Base-by-base conservation (phyloP, 345 rosid species). In the Aquilaria malaccensis region DNA sequence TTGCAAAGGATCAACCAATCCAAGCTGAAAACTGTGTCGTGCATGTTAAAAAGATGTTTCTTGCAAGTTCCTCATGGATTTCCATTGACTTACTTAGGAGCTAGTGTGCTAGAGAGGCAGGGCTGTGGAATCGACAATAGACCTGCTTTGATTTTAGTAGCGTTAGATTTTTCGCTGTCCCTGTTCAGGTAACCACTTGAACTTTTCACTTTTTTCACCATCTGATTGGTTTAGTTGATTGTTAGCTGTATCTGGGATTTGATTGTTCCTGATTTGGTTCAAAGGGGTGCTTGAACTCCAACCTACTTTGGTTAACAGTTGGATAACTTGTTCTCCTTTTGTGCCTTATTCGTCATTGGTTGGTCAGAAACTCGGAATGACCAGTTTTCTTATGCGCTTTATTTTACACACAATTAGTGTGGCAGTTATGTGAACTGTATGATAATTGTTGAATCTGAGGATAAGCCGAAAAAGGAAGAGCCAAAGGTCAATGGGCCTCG, bases 121-220 rank as follows among this genome's bases (percentile, higher is more conserved):
- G 7, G 47, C 63, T 30, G 67, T 59, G 70, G 37, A 31, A 13
- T 58, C 31, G 50, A 48, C 7, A 47, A 60, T 55, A 67, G 45
- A 43, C 75, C 72, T 37, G 7, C 50, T 7, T 60, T 45, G 70
- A 46, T 53, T 73, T 74, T 55, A 41, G 30, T 50, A 75, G 65
- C 68, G 77, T 55, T 52, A 83, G 91, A 68, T 79, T 63, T 67
- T 85, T 73, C 52, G 81, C 85, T 57, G 74, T 76, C 15, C 72
- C 82, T 11, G 51, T 66, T 68, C 80, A 76, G 90, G 82, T 83
- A 65, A 49, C 10, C n/a, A 22, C 22, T 22, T 22, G 22, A 22
- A 22, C 22, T 22, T 22, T 22, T 66, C 41, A 10, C 29, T 30
- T 48, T 0, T n/a, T 50, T 50, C 1, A 2, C 7, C 33, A n/a